Evolutionary conservation across 139 green algal genomes (phyloP).

Genomic region (Diplosphaera chodatii): DNA sequence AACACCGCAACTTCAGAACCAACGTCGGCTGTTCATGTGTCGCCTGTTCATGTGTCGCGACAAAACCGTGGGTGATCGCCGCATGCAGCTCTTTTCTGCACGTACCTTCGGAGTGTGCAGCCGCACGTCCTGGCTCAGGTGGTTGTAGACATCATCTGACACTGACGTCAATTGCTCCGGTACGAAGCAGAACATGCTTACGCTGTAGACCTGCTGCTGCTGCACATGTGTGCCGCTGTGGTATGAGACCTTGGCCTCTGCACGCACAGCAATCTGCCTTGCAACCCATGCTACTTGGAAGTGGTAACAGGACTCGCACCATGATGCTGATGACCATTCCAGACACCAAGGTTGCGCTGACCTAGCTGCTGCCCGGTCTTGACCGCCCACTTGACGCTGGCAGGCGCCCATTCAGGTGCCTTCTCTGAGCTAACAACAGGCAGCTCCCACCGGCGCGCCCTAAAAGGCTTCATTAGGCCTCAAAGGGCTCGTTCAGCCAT

Average conservation of each 20-base stretch:
- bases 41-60: too few species aligned
- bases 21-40: too few species aligned
- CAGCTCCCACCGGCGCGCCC: neutral
- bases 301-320: too few species aligned
- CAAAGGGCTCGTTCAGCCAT: too few species aligned
- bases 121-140: conserved; percentile 9
- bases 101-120: conserved; percentile 23
- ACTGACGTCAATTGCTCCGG: conserved; percentile 11
- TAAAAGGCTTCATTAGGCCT: neutral
- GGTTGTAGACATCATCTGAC: conserved; percentile 6
- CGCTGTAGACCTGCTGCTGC: conserved; percentile 9
- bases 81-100: neutral
- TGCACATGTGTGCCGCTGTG: neutral
- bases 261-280: neutral
- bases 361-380: conserved; percentile 2
- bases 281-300: too few species aligned
- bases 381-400: neutral
- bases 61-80: too few species aligned
- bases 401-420: neutral
- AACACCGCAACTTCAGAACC: too few species aligned
- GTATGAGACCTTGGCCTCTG: conserved; percentile 18
- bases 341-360: neutral
- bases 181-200: conserved; percentile 17
- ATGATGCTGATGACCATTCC: too few species aligned
- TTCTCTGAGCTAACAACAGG: neutral